These are phyloP conservation scores for Nakataea oryzae DNA, from an alignment of 2,329 filamentous ascomycete species.

Conservation along the genomic window DNA sequence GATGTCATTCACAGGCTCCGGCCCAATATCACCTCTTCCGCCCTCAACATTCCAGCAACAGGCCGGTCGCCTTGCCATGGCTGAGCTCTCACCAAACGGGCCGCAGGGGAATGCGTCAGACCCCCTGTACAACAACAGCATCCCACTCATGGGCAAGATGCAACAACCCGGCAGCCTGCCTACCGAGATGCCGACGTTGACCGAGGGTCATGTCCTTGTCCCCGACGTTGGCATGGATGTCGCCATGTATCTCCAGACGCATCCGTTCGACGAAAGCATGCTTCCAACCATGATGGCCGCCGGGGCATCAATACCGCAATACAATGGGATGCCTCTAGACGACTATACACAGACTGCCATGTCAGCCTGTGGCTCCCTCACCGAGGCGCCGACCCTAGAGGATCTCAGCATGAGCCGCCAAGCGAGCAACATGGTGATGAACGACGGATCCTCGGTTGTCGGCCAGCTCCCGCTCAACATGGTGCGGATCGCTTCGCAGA, in stretches of 20 bases:
- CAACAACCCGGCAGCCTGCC: neutral
- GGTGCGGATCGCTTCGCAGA: conserved; percentile 21
- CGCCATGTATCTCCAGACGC: conserved; percentile 5
- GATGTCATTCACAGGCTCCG: conserved; percentile 3
- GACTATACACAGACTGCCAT: conserved; percentile 13
- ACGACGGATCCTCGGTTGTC: conserved; percentile 15
- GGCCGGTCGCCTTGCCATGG: neutral
- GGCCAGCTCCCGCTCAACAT: conserved; percentile 17
- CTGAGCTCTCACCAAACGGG: neutral
- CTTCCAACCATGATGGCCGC: neutral
- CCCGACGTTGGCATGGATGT: conserved; percentile 8
- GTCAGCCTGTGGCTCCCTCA: conserved; percentile 24
- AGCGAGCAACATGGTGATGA: conserved; percentile 18
- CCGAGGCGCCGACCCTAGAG: conserved; percentile 20
- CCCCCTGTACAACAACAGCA: neutral
- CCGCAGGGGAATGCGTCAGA: too few relatives aligned
- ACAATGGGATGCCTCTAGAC: conserved; percentile 10
- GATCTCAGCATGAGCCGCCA: conserved; percentile 20
- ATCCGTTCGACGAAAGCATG: neutral
- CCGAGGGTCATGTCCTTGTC: neutral
- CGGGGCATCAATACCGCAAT: neutral
- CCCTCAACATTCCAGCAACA: neutral
- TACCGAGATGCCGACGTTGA: neutral
- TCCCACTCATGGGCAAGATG: neutral
- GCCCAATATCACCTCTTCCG: conserved; percentile 2